Evolutionary conservation across 345 rosid genomes (phyloP).

Genomic region (Raphanus sativus): DNA sequence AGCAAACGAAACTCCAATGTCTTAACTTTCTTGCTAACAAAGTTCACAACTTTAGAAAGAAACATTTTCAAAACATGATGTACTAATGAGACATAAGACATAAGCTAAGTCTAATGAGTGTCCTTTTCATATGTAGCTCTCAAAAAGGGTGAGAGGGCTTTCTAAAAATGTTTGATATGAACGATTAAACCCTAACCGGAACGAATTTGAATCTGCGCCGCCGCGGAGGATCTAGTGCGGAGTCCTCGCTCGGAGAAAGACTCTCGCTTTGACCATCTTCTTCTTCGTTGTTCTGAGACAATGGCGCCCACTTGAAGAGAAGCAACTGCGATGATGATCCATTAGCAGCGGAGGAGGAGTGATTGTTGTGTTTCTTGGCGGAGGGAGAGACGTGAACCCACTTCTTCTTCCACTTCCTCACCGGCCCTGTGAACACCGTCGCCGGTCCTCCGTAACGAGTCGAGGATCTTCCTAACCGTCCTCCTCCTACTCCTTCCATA

Average conservation of each 20-base stretch:
- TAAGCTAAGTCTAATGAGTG: too few relatives aligned
- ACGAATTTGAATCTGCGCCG: slow-evolving; percentile 82
- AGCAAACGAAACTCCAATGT: neutral
- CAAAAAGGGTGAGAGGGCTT: too few relatives aligned
- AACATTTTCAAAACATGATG: neutral
- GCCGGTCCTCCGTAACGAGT: slow-evolving; percentile 97
- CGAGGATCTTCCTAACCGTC: slow-evolving; percentile 95
- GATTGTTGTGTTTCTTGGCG: slow-evolving; percentile 32
- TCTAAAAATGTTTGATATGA: too few relatives aligned
- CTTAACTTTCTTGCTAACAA: neutral
- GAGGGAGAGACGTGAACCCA: slow-evolving; percentile 84
- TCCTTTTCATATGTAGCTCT: too few relatives aligned
- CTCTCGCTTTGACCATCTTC: slow-evolving; percentile 39
- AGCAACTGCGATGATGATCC: slow-evolving; percentile 74
- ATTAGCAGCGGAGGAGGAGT: slow-evolving; percentile 41
- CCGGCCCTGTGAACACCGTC: slow-evolving; percentile 94
- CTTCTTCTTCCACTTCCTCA: slow-evolving; percentile 96
- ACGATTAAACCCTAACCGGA: slow-evolving; percentile 49
- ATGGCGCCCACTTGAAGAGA: slow-evolving; percentile 88
- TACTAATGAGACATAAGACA: neutral
- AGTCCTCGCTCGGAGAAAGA: slow-evolving; percentile 42
- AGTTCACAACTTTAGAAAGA: neutral
- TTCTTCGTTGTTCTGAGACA: slow-evolving; percentile 43
- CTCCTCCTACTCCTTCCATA: slow-evolving; percentile 99
- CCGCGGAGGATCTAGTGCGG: slow-evolving; percentile 52